Base-by-base conservation (phyloP, 805 yeast genomes). In the Kuraishia floccosa region DNA sequence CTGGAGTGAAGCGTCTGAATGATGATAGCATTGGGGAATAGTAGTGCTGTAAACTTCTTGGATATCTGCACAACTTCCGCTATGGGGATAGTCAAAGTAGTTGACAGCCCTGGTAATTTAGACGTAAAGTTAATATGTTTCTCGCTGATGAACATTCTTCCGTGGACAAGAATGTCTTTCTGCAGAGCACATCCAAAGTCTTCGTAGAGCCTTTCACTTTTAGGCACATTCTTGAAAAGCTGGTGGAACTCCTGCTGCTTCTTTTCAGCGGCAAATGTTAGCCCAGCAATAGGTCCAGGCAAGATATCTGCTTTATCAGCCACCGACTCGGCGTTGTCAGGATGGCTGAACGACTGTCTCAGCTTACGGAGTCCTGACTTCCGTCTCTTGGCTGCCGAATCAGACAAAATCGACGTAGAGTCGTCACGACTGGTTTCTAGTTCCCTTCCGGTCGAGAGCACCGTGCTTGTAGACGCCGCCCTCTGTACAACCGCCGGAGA, bases 21-120 rank as follows among this genome's bases (percentile, higher is more conserved):
- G 27, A 66, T 63, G 38, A 79, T 66, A 1, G 81, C 84, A 44
- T 78, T 79, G 5, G 85, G 85, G 37, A 79, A 75, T 11, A 79
- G 56, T 0, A 73, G 76, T 0, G 76, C 80, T 0, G 85, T 77
- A 11, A 70, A 63, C 46, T 65, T 71, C 49, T 77, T 78, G 38
- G 74, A 79, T 14, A 79, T 62, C 39, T 70, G 72, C 19, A 75
- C 63, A 15, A 79, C 71, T 40, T 78, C 82, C 33, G 60, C 66
- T 31, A 76, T 58, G 3, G 82, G 73, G 4, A 79, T 63, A 3
- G 63, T 46, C 13, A 76, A 45, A 36, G 68, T 68, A 2, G 83
- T 77, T 1, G 72, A 74, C 64, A 77, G 67, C 0, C 85, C 85
- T 34, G 78, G 56, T 28, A 79, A 66, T 39, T 75, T 77, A 1